Conservation (phyloP, 768 basidiomycete species). For the Auricularia sp. region DNA sequence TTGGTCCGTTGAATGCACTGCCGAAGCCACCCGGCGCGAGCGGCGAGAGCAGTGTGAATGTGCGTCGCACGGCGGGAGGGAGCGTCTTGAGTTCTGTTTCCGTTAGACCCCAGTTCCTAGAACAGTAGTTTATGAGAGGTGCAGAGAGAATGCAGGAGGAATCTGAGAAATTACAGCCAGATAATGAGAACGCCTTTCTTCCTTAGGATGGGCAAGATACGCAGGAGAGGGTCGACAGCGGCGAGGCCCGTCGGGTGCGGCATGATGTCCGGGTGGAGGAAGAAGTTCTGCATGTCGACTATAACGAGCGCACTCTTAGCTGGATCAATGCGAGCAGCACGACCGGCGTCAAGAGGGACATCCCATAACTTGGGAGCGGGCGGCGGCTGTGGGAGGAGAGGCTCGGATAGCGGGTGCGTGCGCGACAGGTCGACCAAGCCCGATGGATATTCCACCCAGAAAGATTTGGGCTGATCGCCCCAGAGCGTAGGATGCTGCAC, state of each 20-base stretch:
- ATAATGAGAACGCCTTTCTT: constrained; percentile 44
- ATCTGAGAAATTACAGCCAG: constrained; percentile 41
- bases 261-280: constrained; percentile 51
- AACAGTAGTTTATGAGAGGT: background rate
- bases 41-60: constrained; percentile 28
- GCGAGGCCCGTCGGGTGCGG: constrained; percentile 44
- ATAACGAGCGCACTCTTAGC: constrained; percentile 46
- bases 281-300: constrained; percentile 69
- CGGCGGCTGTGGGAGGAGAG: constrained; percentile 19
- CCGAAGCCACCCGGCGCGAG: constrained; percentile 36
- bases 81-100: constrained; percentile 50
- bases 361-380: constrained; percentile 35
- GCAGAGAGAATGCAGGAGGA: background rate
- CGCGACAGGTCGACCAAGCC: constrained; percentile 55
- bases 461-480: constrained; percentile 23
- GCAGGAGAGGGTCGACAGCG: constrained; percentile 46
- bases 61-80: constrained; percentile 48
- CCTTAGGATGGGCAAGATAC: constrained; percentile 38
- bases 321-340: constrained; percentile 40
- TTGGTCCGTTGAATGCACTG: constrained; percentile 30
- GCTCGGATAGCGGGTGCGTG: constrained; percentile 18
- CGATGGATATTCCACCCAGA: constrained; percentile 62
- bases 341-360: constrained; percentile 41
- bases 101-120: constrained; percentile 64
- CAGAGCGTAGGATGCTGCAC: background rate